Base-by-base conservation (phyloP, 768 basidiomycete species). In the Pleurotus platypus region DNA sequence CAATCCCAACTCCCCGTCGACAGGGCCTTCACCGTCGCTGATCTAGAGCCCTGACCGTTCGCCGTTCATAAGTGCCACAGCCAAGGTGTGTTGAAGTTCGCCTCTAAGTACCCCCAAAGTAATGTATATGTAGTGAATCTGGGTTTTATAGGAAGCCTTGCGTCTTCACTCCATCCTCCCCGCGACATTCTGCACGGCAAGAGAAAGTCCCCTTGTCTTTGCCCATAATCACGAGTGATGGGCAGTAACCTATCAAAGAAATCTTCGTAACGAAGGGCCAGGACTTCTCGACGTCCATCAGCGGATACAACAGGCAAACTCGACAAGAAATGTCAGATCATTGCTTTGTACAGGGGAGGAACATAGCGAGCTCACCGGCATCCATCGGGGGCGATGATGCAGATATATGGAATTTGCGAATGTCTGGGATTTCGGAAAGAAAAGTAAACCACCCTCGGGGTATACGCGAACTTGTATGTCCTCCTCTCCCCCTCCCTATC, bases 121-220 rank as follows among this genome's bases (percentile, higher is more conserved):
- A 20, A 20, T 20, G 20, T 20, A 11, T n/a, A 12, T 8, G 9
- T n/a, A 40, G 11, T 11, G 8, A 26, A 40, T 11, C n/a, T 40
- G 9, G n/a, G 9, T 40, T 55, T 6, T 3, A 30, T 42, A 57
- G 58, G 74, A 75, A 59, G 60, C 64, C 13, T 57, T 74, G 45
- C 67, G 73, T 4, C 58, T 69, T 9, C 71, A 74, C 51, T 68
- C 71, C 0, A 65, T 72, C 27, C 65, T 66, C 26, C 66, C 66
- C 48, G 58, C 58, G 8, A 59, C 69, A 35, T 15, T 59, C 5
- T 65, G 72, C 5, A 35, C 39, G 7, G 54, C 54, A 16, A 50
- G 16, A 3, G 20, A 9, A 0, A 30, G 61, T 82, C 22, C 76
- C 82, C 1, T 71, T 83, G 40, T 67, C 74, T 7, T 63, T 61